These are phyloP conservation scores for Entonaema liquescens DNA, from an alignment of 495 filamentous ascomycete species.

Conservation along the genomic window DNA sequence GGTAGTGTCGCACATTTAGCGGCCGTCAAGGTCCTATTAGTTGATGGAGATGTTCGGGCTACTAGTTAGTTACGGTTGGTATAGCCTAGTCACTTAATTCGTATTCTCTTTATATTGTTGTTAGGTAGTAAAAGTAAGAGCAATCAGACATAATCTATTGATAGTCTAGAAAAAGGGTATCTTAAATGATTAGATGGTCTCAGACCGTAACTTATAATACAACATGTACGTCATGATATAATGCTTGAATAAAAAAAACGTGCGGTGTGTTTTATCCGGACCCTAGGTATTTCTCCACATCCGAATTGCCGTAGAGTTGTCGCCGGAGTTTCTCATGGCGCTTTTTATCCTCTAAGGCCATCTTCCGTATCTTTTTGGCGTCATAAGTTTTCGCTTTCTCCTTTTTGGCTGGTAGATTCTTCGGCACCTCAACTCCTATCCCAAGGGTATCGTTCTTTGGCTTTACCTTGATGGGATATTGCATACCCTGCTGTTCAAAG, in stretches of 20 bases:
- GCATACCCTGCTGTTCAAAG: constrained; percentile 72
- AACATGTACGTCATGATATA: constrained; percentile 5
- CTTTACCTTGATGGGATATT: constrained; percentile 76
- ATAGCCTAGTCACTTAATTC: not conserved
- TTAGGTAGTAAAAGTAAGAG: too few relatives aligned
- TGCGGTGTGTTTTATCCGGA: constrained; percentile 34
- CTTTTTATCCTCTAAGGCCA: constrained; percentile 66
- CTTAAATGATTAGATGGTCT: constrained; percentile 20
- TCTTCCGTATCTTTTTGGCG: constrained; percentile 72
- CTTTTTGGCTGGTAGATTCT: constrained; percentile 53
- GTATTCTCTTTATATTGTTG: not conserved
- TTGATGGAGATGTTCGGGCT: not conserved
- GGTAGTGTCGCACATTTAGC: not conserved
- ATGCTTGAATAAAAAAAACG: not conserved
- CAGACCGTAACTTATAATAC: not conserved
- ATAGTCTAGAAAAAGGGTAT: constrained; percentile 34
- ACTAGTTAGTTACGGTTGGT: too few relatives aligned
- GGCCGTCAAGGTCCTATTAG: not conserved
- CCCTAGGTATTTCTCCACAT: constrained; percentile 78
- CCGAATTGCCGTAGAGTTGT: constrained; percentile 73
- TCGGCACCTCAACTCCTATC: constrained; percentile 64
- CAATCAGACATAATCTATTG: not conserved
- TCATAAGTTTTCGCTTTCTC: constrained; percentile 68
- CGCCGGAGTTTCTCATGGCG: constrained; percentile 68
- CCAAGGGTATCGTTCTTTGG: constrained; percentile 79